Evolutionary conservation across 441 rosid genomes (phyloP), one percentile per base, ranked within the genome.

Genomic region (Manihot esculenta): DNA sequence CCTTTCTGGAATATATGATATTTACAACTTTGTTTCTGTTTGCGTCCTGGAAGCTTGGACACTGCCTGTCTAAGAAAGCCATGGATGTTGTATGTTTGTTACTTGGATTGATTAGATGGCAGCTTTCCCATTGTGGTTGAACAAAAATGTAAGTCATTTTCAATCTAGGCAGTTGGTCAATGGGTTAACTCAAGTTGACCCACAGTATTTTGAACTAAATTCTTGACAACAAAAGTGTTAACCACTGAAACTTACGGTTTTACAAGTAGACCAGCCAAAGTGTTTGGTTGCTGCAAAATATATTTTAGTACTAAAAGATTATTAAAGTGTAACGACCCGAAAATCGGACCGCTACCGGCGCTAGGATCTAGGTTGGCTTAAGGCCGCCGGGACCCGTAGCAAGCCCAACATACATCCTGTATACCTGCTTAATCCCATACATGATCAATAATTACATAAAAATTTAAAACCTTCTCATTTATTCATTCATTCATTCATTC

Each of bases 31-130:
- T 48, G 55, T 66, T 45, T 30, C 27, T 27, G 0, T n/a, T 38
- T 68, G 20, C n/a, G 47, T 66, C 56, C 33, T 57, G 20, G 58
- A 47, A 18, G 17, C 67, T 74, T 61, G 3, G 38, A 38, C 64
- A 56, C 45, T 71, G 38, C 48, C 42, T 49, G 51, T 15, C 49
- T 8, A 42, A 56, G 53, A 57, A 27, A 26, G 20, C 33, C 15
- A 21, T 21, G 49, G 12, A 49, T 17, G 35, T 38, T 11, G 20
- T 7, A 47, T 48, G 6, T 42, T 1, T 54, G 61, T 30, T 59
- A 48, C 5, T 20, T 65, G 57, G 30, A 5, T 41, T 68, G 6
- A 35, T 24, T 57, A 27, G 33, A 69, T 61, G 18, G 17, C 38
- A 57, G 48, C 66, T 62, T 65, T 5, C 27, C n/a, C 18, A 30